Evolutionary conservation across 2,329 filamentous ascomycete species (phyloP).

Genomic region (Fusarium tanahbumbuense): DNA sequence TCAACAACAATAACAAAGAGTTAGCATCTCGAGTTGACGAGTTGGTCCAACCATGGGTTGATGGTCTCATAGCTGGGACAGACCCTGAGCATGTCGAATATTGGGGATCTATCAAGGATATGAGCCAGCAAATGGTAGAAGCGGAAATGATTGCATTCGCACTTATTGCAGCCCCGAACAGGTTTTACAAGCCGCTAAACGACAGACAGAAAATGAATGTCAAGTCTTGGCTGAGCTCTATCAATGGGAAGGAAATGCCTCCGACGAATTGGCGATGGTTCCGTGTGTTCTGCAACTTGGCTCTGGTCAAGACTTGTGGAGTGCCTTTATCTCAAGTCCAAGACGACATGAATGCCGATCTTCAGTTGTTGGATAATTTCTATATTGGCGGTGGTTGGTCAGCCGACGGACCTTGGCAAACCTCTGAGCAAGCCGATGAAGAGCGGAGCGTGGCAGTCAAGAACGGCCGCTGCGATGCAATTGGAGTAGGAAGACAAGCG

Average conservation of each 20-base stretch:
- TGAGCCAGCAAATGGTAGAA: slow-evolving; percentile 67
- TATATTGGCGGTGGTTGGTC: slow-evolving; percentile 61
- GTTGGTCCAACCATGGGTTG: slow-evolving; percentile 48
- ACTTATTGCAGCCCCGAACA: slow-evolving; percentile 56
- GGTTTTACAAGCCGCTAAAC: slow-evolving; percentile 49
- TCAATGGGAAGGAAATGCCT: slow-evolving; percentile 60
- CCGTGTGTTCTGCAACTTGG: slow-evolving; percentile 61
- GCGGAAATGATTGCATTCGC: slow-evolving; percentile 63
- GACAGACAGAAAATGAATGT: slow-evolving; percentile 52
- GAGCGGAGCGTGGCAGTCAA: slow-evolving; percentile 2
- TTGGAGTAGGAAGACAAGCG: slow-evolving; percentile 52
- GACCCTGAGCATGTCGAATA: slow-evolving; percentile 54
- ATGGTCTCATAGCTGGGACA: slow-evolving; percentile 48
- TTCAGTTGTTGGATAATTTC: slow-evolving; percentile 58
- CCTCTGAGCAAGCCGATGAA: slow-evolving; percentile 22
- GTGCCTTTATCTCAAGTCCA: slow-evolving; percentile 50
- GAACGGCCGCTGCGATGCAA: slow-evolving; percentile 32
- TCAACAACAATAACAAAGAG: slow-evolving; percentile 48
- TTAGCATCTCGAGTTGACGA: slow-evolving; percentile 4
- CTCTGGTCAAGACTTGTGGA: slow-evolving; percentile 56
- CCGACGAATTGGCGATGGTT: slow-evolving; percentile 66
- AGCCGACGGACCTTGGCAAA: slow-evolving; percentile 58
- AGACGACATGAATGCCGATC: slow-evolving; percentile 55
- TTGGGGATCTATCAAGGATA: slow-evolving; percentile 59
- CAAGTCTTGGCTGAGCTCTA: slow-evolving; percentile 54